These are phyloP conservation scores for Xylaria nigripes DNA, from an alignment of 495 filamentous ascomycete genomes.

Conservation along the genomic window DNA sequence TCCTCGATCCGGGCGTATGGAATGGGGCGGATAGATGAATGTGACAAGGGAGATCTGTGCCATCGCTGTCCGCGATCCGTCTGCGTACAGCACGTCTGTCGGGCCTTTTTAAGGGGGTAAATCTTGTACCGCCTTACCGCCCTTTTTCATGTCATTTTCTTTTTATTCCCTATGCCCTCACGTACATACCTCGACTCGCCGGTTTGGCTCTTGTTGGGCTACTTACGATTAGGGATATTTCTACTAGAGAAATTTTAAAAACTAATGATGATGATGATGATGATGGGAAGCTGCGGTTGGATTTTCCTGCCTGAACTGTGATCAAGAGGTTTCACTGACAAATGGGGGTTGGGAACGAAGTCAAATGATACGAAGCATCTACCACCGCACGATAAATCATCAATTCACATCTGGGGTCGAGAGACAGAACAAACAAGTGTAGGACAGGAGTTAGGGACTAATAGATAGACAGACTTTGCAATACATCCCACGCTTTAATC, in stretches of 20 bases:
- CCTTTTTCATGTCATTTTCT: background rate
- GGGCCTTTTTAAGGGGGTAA: background rate
- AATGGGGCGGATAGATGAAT: background rate
- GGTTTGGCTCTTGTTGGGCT: conserved; percentile 5
- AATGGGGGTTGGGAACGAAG: background rate
- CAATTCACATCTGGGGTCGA: background rate
- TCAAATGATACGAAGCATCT: background rate
- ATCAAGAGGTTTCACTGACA: background rate
- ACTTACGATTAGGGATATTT: conserved; percentile 11
- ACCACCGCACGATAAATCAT: background rate
- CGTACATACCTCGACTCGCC: conserved; percentile 7
- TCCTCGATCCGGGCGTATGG: background rate
- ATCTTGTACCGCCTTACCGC: conserved; percentile 2
- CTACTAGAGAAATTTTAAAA: conserved; percentile 10
- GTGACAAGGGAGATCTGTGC: conserved; percentile 2
- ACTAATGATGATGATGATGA: conserved; percentile 13
- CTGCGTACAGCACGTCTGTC: background rate
- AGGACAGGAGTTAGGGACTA: background rate
- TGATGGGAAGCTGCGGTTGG: background rate
- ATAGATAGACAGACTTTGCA: background rate
- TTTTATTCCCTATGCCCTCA: background rate
- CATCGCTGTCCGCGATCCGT: background rate
- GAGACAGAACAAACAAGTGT: background rate
- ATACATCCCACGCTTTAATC: background rate
- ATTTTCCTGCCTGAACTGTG: background rate